Conservation (phyloP, 2,329 filamentous ascomycete species). For the Penicillium fuscoglaucum region DNA sequence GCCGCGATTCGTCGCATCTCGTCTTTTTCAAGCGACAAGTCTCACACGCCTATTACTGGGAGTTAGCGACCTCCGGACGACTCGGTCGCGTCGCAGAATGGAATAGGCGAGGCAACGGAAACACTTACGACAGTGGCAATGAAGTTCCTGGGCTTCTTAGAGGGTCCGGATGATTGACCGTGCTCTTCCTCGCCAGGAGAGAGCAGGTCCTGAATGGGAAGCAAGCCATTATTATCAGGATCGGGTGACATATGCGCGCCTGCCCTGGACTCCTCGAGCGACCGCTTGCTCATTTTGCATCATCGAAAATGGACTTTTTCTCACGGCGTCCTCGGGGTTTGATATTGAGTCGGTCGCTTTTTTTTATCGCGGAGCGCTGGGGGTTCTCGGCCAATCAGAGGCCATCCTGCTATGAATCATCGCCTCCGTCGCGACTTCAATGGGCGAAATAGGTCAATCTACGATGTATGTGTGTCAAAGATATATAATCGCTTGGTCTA, state of each 20-base stretch:
- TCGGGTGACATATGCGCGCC: conserved; percentile 24
- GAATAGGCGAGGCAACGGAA: background rate
- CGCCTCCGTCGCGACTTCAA: conserved; percentile 6
- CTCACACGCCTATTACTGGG: conserved; percentile 51
- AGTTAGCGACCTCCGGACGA: background rate
- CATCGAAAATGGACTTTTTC: conserved; percentile 15
- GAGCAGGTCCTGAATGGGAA: conserved; percentile 38
- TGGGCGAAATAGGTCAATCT: background rate
- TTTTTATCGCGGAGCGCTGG: conserved; percentile 10
- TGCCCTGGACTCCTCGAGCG: conserved; percentile 34
- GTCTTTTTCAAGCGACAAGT: conserved; percentile 56
- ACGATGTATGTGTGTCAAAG: background rate
- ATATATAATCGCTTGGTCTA: background rate
- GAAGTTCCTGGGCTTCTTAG: conserved; percentile 41
- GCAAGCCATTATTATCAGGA: conserved; percentile 27
- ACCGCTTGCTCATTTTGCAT: conserved; percentile 43
- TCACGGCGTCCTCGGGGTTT: conserved; percentile 2
- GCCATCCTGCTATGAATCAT: conserved; percentile 15
- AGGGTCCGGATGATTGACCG: conserved; percentile 21
- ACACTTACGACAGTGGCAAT: conserved; percentile 41
- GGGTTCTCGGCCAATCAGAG: conserved; percentile 12
- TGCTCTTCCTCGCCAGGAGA: conserved; percentile 37
- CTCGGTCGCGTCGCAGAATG: background rate
- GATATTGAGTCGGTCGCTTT: conserved; percentile 2
- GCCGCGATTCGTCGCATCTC: conserved; percentile 56